Evolutionary conservation across 2,329 filamentous ascomycete genomes (phyloP), one percentile per base, ranked within the genome.

Genomic region (Cladophialophora chaetospira): DNA sequence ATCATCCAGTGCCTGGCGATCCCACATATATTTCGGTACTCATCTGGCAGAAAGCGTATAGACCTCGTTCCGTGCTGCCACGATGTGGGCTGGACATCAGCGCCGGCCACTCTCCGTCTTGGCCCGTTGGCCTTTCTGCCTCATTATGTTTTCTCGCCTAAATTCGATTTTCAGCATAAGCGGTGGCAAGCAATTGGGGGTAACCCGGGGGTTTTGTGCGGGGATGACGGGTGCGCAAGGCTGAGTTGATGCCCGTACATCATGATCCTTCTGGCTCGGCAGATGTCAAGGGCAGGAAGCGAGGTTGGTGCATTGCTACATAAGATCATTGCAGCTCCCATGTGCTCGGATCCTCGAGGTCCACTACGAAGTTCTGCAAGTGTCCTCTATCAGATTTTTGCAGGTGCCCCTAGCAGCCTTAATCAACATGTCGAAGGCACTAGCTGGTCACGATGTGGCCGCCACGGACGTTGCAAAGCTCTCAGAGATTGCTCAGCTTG

Each of bases 381-480:
- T 10, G 15, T 9, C 48, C 13, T 51, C n/a, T 29, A 13, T 23
- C 19, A 40, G 13, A 50, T 21, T 11, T 38, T 15, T 11, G 13
- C 36, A 9, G 19, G 15, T 25, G 5, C 33, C 47, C 21, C n/a
- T 9, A 21, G 15, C 15, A 35, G 15, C 29, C 19, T 13, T n/a
- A 36, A 31, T 19, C 29, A 49, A n/a, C 23, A 61, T 61, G 58
- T 54, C 58, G 36, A 54, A 55, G 19, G 55, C 55, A 19, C 25
- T 61, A 11, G 58, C 51, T 29, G 46, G 38, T 17, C 54, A 58
- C 26, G 55, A 62, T 29, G 33, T 62, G n/a, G 43, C 40, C 25
- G 59, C 59, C n/a, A 46, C n/a, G 9, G 59, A 58, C 31, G 52
- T 62, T 23, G 56, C 59, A 21, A 53, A 58, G 29, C 42, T 56